These are phyloP conservation scores for Quercus glauca DNA, from an alignment of 306 rosid genomes.

Conservation along the genomic window DNA sequence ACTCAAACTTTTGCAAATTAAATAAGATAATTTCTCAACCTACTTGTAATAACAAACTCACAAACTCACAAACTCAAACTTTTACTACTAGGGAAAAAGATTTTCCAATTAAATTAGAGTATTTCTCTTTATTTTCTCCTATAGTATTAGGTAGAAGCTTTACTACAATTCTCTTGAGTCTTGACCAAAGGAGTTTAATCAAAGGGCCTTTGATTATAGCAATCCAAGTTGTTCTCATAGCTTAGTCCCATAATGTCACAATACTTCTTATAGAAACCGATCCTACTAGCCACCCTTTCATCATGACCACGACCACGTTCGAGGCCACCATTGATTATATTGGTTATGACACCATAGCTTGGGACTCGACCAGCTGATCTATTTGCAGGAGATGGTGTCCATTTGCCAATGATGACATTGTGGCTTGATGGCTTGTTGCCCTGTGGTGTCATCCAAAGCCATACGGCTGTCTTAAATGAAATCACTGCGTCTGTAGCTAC, in stretches of 20 bases:
- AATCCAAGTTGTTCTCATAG: constrained; percentile 23
- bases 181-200: neutral
- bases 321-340: constrained; percentile 50
- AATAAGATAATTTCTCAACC: too few relatives aligned
- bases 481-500: constrained; percentile 45
- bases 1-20: too few relatives aligned
- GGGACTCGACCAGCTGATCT: constrained; percentile 28
- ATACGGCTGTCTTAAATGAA: constrained; percentile 58
- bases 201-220: constrained; percentile 32
- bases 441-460: constrained; percentile 72
- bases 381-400: constrained; percentile 41
- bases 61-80: too few relatives aligned
- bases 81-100: too few relatives aligned
- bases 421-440: constrained; percentile 60
- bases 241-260: constrained; percentile 21
- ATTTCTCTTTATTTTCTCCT: too few relatives aligned
- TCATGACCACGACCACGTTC: constrained; percentile 31
- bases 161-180: neutral
- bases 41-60: too few relatives aligned
- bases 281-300: constrained; percentile 27
- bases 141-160: neutral
- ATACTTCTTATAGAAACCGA: constrained; percentile 40
- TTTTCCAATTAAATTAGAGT: too few relatives aligned
- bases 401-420: constrained; percentile 40
- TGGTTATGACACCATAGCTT: constrained; percentile 47